Percentiles rank a stretch among this genome's conserved stretches.
phyloP scores from a whole-genome alignment of 164 flowering plant genomes.

The Aristolochia fimbriata region DNA sequence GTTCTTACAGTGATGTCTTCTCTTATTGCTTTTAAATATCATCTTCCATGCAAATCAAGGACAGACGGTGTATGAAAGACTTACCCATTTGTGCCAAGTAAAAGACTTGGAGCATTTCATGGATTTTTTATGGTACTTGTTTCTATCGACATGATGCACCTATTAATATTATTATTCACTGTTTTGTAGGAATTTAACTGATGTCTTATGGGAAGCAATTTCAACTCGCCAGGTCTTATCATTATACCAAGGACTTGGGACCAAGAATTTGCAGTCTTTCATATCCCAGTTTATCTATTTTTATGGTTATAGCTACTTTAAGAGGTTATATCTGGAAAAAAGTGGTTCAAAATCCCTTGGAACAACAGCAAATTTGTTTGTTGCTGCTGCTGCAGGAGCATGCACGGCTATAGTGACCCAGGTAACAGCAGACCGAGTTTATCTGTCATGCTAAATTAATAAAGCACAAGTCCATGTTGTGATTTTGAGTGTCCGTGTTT shows the following conservation, averaged over 20 bases:
- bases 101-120: no score
- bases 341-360: slow-evolving; percentile 47
- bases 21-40: no score
- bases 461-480: no score
- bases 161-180: background rate
- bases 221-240: slow-evolving; percentile 46
- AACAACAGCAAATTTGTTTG: slow-evolving; percentile 52
- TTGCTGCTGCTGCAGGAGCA: slow-evolving; percentile 76
- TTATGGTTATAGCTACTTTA: slow-evolving; percentile 61
- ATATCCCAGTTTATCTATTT: slow-evolving; percentile 58
- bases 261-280: slow-evolving; percentile 62
- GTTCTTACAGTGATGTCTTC: no score
- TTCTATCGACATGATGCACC: background rate
- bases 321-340: slow-evolving; percentile 33
- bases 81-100: no score
- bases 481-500: background rate
- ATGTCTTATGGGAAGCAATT: slow-evolving; percentile 66
- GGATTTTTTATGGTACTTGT: background rate
- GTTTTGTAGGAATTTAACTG: slow-evolving; percentile 45
- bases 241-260: slow-evolving; percentile 65
- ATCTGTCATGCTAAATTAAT: no score
- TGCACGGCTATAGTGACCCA: slow-evolving; percentile 50
- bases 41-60: no score
- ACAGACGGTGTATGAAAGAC: no score
- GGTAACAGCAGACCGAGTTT: slow-evolving; percentile 13